Base-by-base conservation (phyloP, 192 early-diverging fungal species). In the Rhizoclosmatium globosum region DNA sequence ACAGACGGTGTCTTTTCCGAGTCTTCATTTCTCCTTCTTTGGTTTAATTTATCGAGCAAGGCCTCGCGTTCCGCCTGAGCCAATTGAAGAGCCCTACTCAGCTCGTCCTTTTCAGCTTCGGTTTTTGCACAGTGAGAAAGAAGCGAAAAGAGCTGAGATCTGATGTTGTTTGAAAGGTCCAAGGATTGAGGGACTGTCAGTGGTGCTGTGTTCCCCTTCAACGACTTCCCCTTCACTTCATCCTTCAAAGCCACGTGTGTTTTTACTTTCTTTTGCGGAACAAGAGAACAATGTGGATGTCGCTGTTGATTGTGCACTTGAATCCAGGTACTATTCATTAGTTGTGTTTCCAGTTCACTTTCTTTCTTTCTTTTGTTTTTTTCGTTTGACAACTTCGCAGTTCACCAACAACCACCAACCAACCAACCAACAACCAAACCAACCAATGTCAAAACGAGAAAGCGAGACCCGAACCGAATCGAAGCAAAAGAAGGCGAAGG, bases 361-460 rank as follows among this genome's bases (percentile, higher is more conserved):
- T 97, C 97, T 47, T n/a, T n/a, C n/a, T n/a, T 99, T 91, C 82
- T 99, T 58, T 95, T 96, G 41, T 92, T 98, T 81, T 94, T 99
- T 38, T 88, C 91, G 42, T 89, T 89, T 60, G 95, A 99, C 81
- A n/a, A 87, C 99, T 58, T 97, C 53, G 53, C 53, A 9, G 53
- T n/a, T 15, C 53, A 0, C 53, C 53, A n/a, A 15, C 53, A n/a
- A 56, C n/a, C n/a, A n/a, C n/a, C n/a, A n/a, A n/a, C n/a, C n/a
- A n/a, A n/a, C 9, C 9, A 56, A 56, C 19, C 53, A 15, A 9
- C 19, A n/a, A n/a, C 31, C 31, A 31, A 31, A 31, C 31, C 31
- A 31, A 31, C 31, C 31, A 31, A 31, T 31, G 31, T 31, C 31
- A 0, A 31, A 31, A 31, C 31, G 31, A 31, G 31, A 31, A 31